phyloP scores from a whole-genome alignment of 345 rosid species.

The Brassica juncea region DNA sequence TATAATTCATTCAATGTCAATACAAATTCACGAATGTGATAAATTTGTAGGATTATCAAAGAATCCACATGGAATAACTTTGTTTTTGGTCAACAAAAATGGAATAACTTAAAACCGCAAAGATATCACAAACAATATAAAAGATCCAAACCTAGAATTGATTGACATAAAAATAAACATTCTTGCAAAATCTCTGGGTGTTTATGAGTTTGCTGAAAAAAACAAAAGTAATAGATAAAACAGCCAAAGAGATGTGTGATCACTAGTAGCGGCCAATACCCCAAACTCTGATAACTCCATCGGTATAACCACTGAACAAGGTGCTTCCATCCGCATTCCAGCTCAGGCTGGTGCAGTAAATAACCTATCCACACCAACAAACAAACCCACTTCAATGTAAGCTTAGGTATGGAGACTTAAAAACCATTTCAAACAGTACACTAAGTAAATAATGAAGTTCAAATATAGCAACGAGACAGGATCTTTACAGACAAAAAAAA shows the following conservation, averaged over 20 bases:
- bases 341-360: constrained; percentile 87
- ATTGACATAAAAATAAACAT: constrained; percentile 22
- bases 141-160: constrained; percentile 27
- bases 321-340: constrained; percentile 98
- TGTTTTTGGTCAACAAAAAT: neutral
- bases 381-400: neutral
- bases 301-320: constrained; percentile 91
- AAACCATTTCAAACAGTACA: neutral
- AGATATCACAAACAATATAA: constrained; percentile 1
- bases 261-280: constrained; percentile 76
- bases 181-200: constrained; percentile 20
- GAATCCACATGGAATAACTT: neutral
- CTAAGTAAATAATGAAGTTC: too few relatives aligned
- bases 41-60: neutral
- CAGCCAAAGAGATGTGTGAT: constrained; percentile 5
- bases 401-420: neutral
- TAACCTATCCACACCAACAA: constrained; percentile 52
- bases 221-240: constrained; percentile 12
- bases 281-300: constrained; percentile 97
- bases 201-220: constrained; percentile 6
- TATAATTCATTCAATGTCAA: too few relatives aligned
- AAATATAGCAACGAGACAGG: neutral
- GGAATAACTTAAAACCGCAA: neutral
- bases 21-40: too few relatives aligned
- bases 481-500: neutral